Conservation (phyloP, 2,329 filamentous ascomycete species). For the Scedosporium minutisporum region DNA sequence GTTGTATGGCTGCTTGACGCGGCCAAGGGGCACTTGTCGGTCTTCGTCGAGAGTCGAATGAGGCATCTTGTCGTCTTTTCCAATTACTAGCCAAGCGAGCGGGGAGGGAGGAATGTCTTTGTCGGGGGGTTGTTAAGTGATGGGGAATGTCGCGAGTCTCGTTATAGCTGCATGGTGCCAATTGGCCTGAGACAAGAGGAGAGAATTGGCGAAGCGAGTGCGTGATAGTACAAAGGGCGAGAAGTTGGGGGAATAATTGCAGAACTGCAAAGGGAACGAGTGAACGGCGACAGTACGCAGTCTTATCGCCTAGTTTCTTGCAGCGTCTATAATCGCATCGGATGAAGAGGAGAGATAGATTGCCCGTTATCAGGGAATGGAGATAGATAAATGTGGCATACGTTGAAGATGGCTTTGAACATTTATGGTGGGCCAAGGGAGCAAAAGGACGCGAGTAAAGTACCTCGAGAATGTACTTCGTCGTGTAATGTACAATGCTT, state of each 20-base stretch:
- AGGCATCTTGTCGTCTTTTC: background rate
- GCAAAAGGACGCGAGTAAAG: too few relatives aligned
- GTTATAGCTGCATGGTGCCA: background rate
- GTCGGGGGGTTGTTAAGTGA: background rate
- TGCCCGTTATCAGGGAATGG: background rate
- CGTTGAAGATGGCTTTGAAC: background rate
- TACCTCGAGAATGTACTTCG: too few relatives aligned
- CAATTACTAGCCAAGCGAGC: background rate
- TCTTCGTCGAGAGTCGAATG: slow-evolving; percentile 1
- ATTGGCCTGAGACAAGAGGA: background rate
- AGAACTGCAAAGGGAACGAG: background rate
- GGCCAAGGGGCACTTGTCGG: background rate
- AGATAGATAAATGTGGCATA: background rate
- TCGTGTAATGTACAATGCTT: background rate
- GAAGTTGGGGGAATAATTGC: background rate
- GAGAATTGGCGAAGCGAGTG: background rate
- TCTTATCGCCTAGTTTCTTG: background rate
- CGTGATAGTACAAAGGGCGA: background rate
- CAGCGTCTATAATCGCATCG: background rate
- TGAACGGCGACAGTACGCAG: background rate
- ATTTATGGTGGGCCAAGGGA: background rate
- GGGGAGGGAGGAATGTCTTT: background rate
- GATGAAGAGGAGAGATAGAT: background rate
- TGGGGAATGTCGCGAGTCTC: background rate
- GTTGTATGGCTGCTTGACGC: slow-evolving; percentile 3